phyloP scores from a whole-genome alignment of 371 early-diverging fungal genomes.

The Vairimorpha ceranae region DNA sequence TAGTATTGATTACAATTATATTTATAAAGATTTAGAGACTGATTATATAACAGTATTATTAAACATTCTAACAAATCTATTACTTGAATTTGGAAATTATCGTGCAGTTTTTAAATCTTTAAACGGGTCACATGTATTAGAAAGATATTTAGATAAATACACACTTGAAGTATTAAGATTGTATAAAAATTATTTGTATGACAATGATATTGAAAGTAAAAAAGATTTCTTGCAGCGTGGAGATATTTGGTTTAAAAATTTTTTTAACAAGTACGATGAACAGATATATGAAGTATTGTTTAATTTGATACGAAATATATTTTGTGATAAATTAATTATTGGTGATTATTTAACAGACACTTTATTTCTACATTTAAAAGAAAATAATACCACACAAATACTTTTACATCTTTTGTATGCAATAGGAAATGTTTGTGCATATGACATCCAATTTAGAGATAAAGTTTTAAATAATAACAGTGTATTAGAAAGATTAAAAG shows the following conservation, averaged over 20 bases:
- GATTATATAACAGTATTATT: slow-evolving; percentile 1
- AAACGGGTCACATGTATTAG: not conserved
- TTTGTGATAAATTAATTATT: slow-evolving; percentile 9
- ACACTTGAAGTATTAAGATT: slow-evolving; percentile 7
- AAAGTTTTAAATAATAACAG: not conserved
- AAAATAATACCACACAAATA: not conserved
- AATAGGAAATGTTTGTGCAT: slow-evolving; percentile 16
- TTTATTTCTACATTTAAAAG: slow-evolving; percentile 5
- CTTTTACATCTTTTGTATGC: slow-evolving; percentile 20
- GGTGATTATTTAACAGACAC: not conserved
- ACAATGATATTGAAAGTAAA: slow-evolving; percentile 2
- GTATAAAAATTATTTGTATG: slow-evolving; percentile 35
- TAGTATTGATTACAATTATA: not conserved
- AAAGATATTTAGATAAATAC: not conserved
- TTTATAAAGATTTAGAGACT: not conserved
- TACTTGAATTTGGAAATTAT: slow-evolving; percentile 37
- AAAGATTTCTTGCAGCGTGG: not conserved
- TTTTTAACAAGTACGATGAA: not conserved
- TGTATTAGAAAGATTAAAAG: slow-evolving; percentile 13
- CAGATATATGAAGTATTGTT: slow-evolving; percentile 14
- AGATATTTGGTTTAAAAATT: slow-evolving; percentile 7
- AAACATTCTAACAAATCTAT: slow-evolving; percentile 9
- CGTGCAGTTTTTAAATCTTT: slow-evolving; percentile 4
- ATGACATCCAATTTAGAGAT: slow-evolving; percentile 20
- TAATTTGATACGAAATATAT: slow-evolving; percentile 32